Percentiles rank a stretch among this genome's conserved stretches.
phyloP scores from a whole-genome alignment of 176 grass and related monocot genomes.

The Olyra latifolia region DNA sequence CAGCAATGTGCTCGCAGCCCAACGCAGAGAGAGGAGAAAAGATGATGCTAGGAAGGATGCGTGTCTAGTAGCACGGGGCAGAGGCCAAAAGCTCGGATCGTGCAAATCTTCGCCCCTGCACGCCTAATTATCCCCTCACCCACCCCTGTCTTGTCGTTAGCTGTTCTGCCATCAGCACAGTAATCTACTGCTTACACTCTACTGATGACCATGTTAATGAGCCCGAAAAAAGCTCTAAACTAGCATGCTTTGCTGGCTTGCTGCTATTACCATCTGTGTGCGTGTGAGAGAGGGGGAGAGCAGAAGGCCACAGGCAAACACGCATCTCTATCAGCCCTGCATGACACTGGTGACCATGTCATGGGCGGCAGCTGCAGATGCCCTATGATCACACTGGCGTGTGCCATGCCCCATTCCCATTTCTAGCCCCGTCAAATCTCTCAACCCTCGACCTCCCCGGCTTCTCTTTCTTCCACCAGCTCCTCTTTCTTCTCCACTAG shows the following conservation, averaged over 20 bases:
- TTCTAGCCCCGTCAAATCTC: conserved; percentile 26
- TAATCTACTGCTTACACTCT: too few species aligned
- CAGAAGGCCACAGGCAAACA: not conserved
- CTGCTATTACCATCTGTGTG: not conserved
- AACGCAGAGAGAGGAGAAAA: not conserved
- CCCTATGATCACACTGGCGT: conserved; percentile 25
- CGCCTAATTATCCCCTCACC: conserved; percentile 41
- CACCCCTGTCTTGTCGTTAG: conserved; percentile 12
- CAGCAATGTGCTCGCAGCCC: conserved; percentile 39
- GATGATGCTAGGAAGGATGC: not conserved
- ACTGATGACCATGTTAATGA: too few species aligned
- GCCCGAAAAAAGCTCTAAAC: too few species aligned
- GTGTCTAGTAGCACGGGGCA: not conserved
- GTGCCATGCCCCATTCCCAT: conserved; percentile 34
- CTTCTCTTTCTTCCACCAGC: too few species aligned
- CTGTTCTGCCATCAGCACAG: not conserved
- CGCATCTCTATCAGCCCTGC: conserved; percentile 15
- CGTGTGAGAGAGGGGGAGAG: not conserved
- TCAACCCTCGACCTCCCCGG: too few species aligned
- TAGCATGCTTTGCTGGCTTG: too few species aligned
- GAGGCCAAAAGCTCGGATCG: conserved; percentile 48
- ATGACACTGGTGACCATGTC: not conserved
- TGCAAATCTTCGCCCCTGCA: conserved; percentile 45
- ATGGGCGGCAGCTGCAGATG: conserved; percentile 27
- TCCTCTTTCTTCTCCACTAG: not conserved